Base-by-base conservation (phyloP, 73 alveolate genomes). In the Tetrahymena borealis region DNA sequence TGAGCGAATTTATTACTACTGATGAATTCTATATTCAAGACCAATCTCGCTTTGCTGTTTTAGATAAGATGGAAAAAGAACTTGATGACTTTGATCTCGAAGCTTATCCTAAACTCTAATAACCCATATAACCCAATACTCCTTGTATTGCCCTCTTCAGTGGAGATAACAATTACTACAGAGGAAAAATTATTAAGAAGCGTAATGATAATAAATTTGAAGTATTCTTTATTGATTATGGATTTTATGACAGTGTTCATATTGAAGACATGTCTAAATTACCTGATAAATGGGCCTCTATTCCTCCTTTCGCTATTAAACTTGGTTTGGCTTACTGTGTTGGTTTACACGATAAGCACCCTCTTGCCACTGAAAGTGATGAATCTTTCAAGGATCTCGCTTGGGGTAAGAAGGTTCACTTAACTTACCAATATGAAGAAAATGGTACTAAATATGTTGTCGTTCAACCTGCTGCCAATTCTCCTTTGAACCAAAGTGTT, bases 91-190 rank as follows among this genome's bases (percentile, higher is more conserved):
- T 60, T 60, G 85, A 60, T 18, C 28, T 60, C n/a, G 85, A 60
- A 60, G 85, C 85, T 60, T 60, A 60, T 60, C 85, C 85, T n/a
- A 60, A 60, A 60, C 85, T 60, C 28, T 60, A 60, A 60, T 16
- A 60, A 60, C 85, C 85, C 10, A 28, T 60, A 4, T 20, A 60
- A n/a, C 85, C 85, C 28, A 35, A 35, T 60, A 60, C 85, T n/a
- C 85, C 97, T 28, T 98, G 99, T 85, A 99, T 99, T 1, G 99
- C 99, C 33, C 94, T 93, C 95, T 98, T 97, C 95, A 96, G 97
- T 31, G 98, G 94, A 40, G 99, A 98, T 94, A 96, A 96, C 3
- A 96, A 90, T 40, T 98, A 97, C 98, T 98, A 98, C 94, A 93
- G 99, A 91, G 99, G 98, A 10, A 97, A 91, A 90, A 91, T 98